Conservation (phyloP, 2,329 filamentous ascomycete species). For the Ascochyta clinopodiicola region DNA sequence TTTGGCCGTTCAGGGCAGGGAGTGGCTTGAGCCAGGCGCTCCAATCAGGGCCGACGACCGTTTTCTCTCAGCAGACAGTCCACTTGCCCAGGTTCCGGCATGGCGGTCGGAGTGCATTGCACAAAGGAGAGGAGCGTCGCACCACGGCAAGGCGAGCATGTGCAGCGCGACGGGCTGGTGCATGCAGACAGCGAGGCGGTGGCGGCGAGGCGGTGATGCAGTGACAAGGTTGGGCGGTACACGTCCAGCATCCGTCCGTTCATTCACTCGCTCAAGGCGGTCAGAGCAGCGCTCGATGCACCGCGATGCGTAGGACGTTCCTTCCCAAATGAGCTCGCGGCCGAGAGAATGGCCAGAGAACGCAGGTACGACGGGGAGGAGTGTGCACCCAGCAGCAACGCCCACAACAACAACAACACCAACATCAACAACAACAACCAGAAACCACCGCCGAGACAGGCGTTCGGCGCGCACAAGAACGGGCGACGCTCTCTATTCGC, state of each 20-base stretch:
- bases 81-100: constrained; percentile 18
- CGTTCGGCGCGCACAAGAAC: not conserved
- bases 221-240: not conserved
- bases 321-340: constrained; percentile 17
- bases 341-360: constrained; percentile 14
- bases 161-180: not conserved
- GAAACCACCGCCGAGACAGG: not conserved
- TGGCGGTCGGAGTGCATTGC: constrained; percentile 16
- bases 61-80: constrained; percentile 11
- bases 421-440: not conserved
- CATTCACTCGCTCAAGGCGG: too few species aligned
- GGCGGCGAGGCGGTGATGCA: not conserved
- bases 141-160: constrained; percentile 10
- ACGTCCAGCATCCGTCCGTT: not conserved
- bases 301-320: constrained; percentile 15
- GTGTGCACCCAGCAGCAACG: not conserved
- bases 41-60: constrained; percentile 13
- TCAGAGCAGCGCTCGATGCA: constrained; percentile 5
- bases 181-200: not conserved
- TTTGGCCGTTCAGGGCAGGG: constrained; percentile 13
- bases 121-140: constrained; percentile 5
- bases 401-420: not conserved
- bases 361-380: constrained; percentile 17
- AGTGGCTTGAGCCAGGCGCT: constrained; percentile 19
- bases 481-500: not conserved